Evolutionary conservation across 192 early-diverging fungal genomes (phyloP).

Genomic region (Rhizophagus prolifer): DNA sequence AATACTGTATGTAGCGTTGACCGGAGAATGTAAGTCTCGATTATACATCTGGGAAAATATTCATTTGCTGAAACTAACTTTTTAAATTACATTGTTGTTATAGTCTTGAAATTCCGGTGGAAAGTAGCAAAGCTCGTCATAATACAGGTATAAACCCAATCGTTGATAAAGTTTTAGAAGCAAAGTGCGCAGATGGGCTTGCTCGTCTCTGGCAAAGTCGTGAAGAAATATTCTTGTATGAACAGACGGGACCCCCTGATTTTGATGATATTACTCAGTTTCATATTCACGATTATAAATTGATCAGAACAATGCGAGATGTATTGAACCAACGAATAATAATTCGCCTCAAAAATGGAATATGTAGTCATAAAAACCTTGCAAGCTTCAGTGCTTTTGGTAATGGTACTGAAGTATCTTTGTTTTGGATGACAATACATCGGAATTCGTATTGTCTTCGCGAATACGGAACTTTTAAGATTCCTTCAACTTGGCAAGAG

Average conservation of each 20-base stretch:
- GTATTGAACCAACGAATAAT: too few relatives aligned
- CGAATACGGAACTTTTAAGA: constrained; percentile 28
- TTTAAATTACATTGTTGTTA: constrained; percentile 29
- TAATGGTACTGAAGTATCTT: constrained; percentile 24
- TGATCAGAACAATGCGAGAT: constrained; percentile 12
- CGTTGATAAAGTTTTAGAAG: constrained; percentile 29
- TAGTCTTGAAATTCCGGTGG: constrained; percentile 17
- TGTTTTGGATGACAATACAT: constrained; percentile 30
- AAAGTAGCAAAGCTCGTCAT: constrained; percentile 24
- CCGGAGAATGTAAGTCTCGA: constrained; percentile 31
- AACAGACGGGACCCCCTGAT: constrained; percentile 21
- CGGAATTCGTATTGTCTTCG: constrained; percentile 28
- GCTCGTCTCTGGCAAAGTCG: constrained; percentile 26
- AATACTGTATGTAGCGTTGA: constrained; percentile 3
- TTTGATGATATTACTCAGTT: constrained; percentile 24
- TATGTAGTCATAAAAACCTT: constrained; percentile 28
- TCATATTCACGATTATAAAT: constrained; percentile 27
- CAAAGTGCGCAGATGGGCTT: constrained; percentile 29
- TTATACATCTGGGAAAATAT: constrained; percentile 24
- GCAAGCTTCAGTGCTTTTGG: constrained; percentile 31
- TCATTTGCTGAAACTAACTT: not conserved
- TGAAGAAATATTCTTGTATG: constrained; percentile 28
- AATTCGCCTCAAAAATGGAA: constrained; percentile 14
- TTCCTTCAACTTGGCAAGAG: constrained; percentile 23
- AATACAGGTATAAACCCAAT: constrained; percentile 26